These are phyloP conservation scores for Scopulariopsis brevicaulis DNA, from an alignment of 2,329 filamentous ascomycete species.

Conservation along the genomic window DNA sequence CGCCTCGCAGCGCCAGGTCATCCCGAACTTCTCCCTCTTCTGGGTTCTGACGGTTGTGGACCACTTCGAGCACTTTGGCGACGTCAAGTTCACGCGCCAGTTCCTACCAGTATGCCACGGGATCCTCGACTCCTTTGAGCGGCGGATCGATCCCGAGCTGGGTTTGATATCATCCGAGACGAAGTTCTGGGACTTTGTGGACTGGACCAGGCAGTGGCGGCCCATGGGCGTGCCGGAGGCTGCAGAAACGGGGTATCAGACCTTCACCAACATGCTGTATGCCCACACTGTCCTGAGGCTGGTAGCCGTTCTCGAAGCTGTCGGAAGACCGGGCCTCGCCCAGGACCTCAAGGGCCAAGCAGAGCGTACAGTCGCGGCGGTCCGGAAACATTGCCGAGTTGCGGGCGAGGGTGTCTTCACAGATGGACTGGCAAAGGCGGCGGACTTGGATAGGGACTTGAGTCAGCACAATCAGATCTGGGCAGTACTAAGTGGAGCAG, in stretches of 20 bases:
- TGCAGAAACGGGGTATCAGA: slow-evolving; percentile 20
- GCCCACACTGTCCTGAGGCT: slow-evolving; percentile 21
- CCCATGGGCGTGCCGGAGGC: slow-evolving; percentile 24
- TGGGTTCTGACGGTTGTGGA: slow-evolving; percentile 23
- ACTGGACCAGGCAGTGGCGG: slow-evolving; percentile 17
- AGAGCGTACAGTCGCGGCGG: slow-evolving; percentile 10
- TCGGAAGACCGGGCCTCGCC: slow-evolving; percentile 19
- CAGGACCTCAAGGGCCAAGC: slow-evolving; percentile 18
- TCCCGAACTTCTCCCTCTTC: slow-evolving; percentile 24
- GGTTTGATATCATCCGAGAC: slow-evolving; percentile 7
- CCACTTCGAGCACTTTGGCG: slow-evolving; percentile 22
- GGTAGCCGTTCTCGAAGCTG: slow-evolving; percentile 16
- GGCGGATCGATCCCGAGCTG: background rate
- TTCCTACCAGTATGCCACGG: slow-evolving; percentile 8
- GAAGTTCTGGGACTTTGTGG: slow-evolving; percentile 22
- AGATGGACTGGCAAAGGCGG: slow-evolving; percentile 18
- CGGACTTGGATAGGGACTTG: slow-evolving; percentile 12
- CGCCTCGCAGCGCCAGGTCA: slow-evolving; percentile 21
- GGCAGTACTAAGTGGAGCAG: slow-evolving; percentile 19
- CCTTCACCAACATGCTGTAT: slow-evolving; percentile 16
- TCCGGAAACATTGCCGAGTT: slow-evolving; percentile 20
- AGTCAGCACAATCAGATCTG: slow-evolving; percentile 24
- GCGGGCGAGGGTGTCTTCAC: slow-evolving; percentile 20
- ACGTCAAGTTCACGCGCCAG: slow-evolving; percentile 14
- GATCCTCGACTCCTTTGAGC: background rate